Evolutionary conservation across 805 yeast genomes (phyloP).

Genomic region (Ogataea methanolica): DNA sequence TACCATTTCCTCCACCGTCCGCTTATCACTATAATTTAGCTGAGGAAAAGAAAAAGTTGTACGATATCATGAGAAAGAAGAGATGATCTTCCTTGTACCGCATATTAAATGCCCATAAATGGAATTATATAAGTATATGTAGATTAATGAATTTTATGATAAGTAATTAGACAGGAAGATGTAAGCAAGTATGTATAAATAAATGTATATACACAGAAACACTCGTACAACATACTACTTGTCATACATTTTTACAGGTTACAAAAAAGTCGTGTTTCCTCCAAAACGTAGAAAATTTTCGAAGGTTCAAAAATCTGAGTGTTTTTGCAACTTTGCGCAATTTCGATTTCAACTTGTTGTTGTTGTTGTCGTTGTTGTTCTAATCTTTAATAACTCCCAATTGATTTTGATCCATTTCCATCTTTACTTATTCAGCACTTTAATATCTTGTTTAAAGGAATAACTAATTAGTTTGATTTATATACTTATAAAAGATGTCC

Average conservation of each 20-base stretch:
- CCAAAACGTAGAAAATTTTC: too few relatives aligned
- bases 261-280: too few relatives aligned
- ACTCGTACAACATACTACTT: too few relatives aligned
- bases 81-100: neutral
- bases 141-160: neutral
- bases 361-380: neutral
- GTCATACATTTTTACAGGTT: too few relatives aligned
- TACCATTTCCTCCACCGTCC: constrained; percentile 36
- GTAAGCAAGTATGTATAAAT: too few relatives aligned
- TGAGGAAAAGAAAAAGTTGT: constrained; percentile 16
- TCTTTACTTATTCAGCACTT: too few relatives aligned
- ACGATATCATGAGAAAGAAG: constrained; percentile 8
- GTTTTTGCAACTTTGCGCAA: too few relatives aligned
- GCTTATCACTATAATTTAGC: constrained; percentile 19
- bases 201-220: too few relatives aligned
- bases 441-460: too few relatives aligned
- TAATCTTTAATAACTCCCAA: neutral
- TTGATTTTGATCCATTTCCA: neutral
- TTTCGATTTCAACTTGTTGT: neutral
- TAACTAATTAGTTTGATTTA: too few relatives aligned
- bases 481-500: constrained; percentile 42
- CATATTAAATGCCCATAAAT: neutral
- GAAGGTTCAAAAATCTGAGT: too few relatives aligned
- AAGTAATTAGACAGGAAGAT: too few relatives aligned
- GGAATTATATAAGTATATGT: neutral